Percentiles rank a stretch among this genome's conserved stretches.
Evolutionary conservation across 306 rosid genomes (phyloP).

Genomic region (Cucumis melo): DNA sequence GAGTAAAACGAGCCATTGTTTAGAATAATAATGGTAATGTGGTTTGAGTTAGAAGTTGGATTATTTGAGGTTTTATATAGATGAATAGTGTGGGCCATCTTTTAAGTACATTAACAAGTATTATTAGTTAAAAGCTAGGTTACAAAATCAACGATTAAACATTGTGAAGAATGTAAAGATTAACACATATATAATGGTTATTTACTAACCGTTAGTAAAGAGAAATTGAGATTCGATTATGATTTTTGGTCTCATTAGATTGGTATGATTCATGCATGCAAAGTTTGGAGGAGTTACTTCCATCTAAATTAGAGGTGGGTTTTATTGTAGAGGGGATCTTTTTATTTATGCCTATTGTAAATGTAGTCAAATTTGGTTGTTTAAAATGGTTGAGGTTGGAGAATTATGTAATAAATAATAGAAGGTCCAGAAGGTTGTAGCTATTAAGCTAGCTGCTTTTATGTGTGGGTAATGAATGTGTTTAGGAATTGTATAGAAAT

Average conservation of each 20-base stretch:
- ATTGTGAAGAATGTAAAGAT: no score
- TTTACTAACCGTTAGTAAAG: no score
- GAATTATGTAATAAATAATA: not conserved
- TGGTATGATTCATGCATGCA: not conserved
- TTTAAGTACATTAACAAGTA: no score
- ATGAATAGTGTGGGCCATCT: not conserved
- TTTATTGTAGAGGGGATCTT: not conserved
- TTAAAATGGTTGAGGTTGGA: not conserved
- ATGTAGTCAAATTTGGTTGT: constrained; percentile 2
- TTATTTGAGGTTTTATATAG: not conserved
- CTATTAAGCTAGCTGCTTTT: not conserved
- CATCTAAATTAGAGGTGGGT: constrained; percentile 1
- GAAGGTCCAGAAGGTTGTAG: not conserved
- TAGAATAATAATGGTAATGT: not conserved
- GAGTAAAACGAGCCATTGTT: not conserved
- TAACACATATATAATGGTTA: no score
- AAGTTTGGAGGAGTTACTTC: not conserved
- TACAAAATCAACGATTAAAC: no score
- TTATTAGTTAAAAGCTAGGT: no score
- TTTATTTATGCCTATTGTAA: not conserved
- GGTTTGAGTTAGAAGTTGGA: not conserved
- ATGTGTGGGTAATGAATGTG: not conserved
- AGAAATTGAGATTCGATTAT: no score
- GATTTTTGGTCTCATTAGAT: no score
- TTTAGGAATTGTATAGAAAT: no score